Conservation (phyloP, 2,329 filamentous ascomycete genomes). For the Diplodia corticola region DNA sequence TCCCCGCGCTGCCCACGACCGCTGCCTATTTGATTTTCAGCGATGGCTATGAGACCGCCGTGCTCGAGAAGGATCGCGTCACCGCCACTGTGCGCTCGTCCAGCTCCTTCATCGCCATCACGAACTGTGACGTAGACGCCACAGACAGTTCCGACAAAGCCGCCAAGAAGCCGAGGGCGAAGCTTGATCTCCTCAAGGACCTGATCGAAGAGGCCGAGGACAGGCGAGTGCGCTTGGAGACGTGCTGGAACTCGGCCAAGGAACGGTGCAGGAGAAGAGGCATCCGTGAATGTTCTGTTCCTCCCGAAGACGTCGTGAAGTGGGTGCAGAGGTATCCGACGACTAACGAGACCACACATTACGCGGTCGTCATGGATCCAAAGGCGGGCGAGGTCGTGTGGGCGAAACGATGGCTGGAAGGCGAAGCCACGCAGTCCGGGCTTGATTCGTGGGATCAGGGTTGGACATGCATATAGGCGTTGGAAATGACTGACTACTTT, state of each 20-base stretch:
- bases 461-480: neutral
- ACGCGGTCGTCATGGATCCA: conserved; percentile 59
- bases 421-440: neutral
- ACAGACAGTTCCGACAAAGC: conserved; percentile 26
- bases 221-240: conserved; percentile 34
- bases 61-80: conserved; percentile 58
- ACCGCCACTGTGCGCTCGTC: conserved; percentile 49
- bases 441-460: neutral
- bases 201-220: conserved; percentile 39
- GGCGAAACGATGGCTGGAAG: conserved; percentile 33
- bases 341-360: conserved; percentile 60
- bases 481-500: neutral
- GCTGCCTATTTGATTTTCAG: conserved; percentile 61
- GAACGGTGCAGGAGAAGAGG: conserved; percentile 15
- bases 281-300: conserved; percentile 30
- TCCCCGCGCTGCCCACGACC: conserved; percentile 48
- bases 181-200: conserved; percentile 28
- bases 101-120: conserved; percentile 55
- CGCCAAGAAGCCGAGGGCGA: conserved; percentile 15
- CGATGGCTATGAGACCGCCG: conserved; percentile 48
- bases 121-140: conserved; percentile 54
- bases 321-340: conserved; percentile 57
- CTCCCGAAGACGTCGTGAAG: conserved; percentile 41
- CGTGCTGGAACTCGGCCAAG: conserved; percentile 31
- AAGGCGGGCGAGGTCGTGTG: conserved; percentile 49